These are phyloP conservation scores for Sporothrix protearum DNA, from an alignment of 2,329 filamentous ascomycete genomes.

Conservation along the genomic window DNA sequence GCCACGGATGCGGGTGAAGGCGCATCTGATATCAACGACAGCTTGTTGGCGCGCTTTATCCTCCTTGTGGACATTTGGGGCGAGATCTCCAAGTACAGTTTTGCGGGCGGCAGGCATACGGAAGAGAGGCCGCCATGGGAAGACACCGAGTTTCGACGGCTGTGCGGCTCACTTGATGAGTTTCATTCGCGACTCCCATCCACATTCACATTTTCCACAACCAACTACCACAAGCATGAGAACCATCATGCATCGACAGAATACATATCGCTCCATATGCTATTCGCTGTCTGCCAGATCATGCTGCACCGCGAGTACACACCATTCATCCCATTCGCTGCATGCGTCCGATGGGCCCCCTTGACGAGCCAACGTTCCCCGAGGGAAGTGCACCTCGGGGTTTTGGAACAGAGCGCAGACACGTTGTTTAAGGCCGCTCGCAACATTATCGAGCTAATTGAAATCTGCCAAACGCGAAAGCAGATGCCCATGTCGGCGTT, in stretches of 20 bases:
- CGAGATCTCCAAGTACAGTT: constrained; percentile 55
- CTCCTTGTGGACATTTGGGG: constrained; percentile 58
- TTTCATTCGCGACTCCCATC: constrained; percentile 55
- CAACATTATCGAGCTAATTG: constrained; percentile 62
- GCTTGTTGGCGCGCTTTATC: constrained; percentile 52
- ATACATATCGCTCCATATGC: constrained; percentile 64
- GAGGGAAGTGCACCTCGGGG: constrained; percentile 46
- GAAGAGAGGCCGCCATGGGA: constrained; percentile 57
- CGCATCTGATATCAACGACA: constrained; percentile 37
- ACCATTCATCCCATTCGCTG: constrained; percentile 60
- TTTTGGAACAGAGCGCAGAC: constrained; percentile 59
- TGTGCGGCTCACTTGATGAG: constrained; percentile 49
- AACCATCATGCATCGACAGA: constrained; percentile 59
- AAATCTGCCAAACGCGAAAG: constrained; percentile 54
- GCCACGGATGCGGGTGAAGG: constrained; percentile 19
- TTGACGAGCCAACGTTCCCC: constrained; percentile 56
- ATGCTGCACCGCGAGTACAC: constrained; percentile 67
- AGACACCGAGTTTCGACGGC: constrained; percentile 51
- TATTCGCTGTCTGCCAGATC: constrained; percentile 62
- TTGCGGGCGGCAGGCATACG: constrained; percentile 49
- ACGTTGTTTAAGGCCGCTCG: constrained; percentile 60
- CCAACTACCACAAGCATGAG: constrained; percentile 64
- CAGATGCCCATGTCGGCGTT: constrained; percentile 65
- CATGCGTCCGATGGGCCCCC: constrained; percentile 48
- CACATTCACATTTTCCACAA: constrained; percentile 54